Percentiles rank a stretch among this genome's conserved stretches.
Evolutionary conservation across 768 basidiomycete species (phyloP).

Genomic region (Macrolepiota albuminosa): DNA sequence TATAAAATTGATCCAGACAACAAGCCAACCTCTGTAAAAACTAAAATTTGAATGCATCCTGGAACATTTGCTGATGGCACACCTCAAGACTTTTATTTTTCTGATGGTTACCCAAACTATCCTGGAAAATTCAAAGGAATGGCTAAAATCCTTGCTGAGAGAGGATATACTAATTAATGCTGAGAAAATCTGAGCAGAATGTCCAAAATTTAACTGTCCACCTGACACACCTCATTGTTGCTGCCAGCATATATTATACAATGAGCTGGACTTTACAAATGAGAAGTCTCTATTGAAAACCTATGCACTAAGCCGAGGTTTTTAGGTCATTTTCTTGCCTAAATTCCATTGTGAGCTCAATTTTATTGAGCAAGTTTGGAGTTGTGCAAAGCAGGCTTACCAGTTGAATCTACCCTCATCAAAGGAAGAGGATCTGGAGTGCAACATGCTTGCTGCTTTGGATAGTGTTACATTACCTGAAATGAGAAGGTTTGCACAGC

Average conservation of each 20-base stretch:
- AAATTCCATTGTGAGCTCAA: too few species aligned
- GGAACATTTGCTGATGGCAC: too few species aligned
- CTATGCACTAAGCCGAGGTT: neutral
- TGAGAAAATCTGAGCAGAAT: slow-evolving; percentile 22
- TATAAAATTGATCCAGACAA: slow-evolving; percentile 2
- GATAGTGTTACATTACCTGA: too few species aligned
- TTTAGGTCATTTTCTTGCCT: neutral
- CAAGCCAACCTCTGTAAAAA: neutral
- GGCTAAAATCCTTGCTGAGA: slow-evolving; percentile 11
- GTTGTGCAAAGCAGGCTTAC: neutral
- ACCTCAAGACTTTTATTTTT: too few species aligned
- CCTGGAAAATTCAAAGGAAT: slow-evolving; percentile 5
- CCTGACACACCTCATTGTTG: too few species aligned
- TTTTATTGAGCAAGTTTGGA: neutral
- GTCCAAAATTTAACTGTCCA: slow-evolving; percentile 21
- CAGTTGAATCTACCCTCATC: too few species aligned
- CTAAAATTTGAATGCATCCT: too few species aligned
- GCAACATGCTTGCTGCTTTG: too few species aligned
- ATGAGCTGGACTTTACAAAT: too few species aligned
- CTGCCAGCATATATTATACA: too few species aligned
- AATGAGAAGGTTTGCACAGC: too few species aligned
- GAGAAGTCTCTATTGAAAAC: neutral
- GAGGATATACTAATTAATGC: slow-evolving; percentile 18
- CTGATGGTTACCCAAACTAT: slow-evolving; percentile 13
- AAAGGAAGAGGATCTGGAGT: too few species aligned